Evolutionary conservation across 805 yeast species (phyloP).

Genomic region (Sungouiozyma intestinalis): DNA sequence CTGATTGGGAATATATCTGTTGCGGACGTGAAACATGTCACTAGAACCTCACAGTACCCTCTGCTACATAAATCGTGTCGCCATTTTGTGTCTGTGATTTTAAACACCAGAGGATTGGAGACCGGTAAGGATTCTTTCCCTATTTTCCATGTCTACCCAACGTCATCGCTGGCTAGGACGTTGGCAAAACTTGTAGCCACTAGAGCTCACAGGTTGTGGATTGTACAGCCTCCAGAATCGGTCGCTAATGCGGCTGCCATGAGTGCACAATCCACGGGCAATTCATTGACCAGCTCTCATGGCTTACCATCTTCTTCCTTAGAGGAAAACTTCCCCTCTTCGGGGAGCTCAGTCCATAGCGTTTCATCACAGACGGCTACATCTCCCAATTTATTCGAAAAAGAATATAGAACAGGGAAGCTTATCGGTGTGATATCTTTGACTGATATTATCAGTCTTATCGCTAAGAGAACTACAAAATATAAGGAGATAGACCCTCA

Average conservation of each 20-base stretch:
- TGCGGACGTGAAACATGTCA: slow-evolving; percentile 83
- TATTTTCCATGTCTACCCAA: slow-evolving; percentile 80
- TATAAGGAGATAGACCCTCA: slow-evolving; percentile 79
- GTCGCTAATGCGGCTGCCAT: slow-evolving; percentile 14
- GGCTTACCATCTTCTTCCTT: not conserved
- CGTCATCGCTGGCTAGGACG: slow-evolving; percentile 74
- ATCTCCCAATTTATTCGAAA: slow-evolving; percentile 27
- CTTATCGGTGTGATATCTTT: slow-evolving; percentile 85
- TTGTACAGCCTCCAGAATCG: slow-evolving; percentile 46
- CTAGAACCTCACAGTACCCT: slow-evolving; percentile 79
- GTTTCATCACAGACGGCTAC: slow-evolving; percentile 11
- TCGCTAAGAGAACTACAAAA: slow-evolving; percentile 48
- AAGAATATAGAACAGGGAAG: slow-evolving; percentile 59
- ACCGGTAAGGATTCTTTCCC: slow-evolving; percentile 89
- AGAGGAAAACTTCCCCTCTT: not conserved
- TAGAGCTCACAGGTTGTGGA: slow-evolving; percentile 81
- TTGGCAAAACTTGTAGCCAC: slow-evolving; percentile 95
- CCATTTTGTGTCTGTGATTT: slow-evolving; percentile 77
- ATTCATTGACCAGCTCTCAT: slow-evolving; percentile 1
- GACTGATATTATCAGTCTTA: slow-evolving; percentile 76
- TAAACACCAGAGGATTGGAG: slow-evolving; percentile 80
- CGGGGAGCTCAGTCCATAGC: slow-evolving; percentile 3
- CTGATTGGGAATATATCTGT: slow-evolving; percentile 88
- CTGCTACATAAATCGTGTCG: slow-evolving; percentile 72
- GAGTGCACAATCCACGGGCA: slow-evolving; percentile 13